Evolutionary conservation across 768 basidiomycete genomes (phyloP).

Genomic region (Crepidotus variabilis): DNA sequence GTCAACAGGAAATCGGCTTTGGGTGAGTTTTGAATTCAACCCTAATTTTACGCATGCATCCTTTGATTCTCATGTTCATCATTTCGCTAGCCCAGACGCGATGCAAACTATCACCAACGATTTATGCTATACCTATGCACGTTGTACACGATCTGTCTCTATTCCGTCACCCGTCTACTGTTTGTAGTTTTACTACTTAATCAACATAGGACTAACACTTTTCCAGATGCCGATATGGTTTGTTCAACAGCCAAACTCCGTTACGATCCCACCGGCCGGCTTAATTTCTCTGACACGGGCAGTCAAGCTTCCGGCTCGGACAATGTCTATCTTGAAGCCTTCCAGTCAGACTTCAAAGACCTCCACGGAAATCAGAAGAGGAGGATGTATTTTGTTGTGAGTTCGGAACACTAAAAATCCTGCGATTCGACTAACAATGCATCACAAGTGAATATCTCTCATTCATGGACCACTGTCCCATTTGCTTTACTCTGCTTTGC

Average conservation of each 20-base stretch:
- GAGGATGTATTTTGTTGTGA: conserved; percentile 3
- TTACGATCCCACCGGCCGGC: conserved; percentile 4
- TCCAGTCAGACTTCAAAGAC: neutral
- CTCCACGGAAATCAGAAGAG: neutral
- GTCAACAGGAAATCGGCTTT: conserved; percentile 44
- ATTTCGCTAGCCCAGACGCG: conserved; percentile 61
- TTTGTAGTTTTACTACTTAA: conserved; percentile 26
- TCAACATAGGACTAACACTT: no score
- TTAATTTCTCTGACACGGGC: neutral
- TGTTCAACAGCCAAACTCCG: conserved; percentile 15
- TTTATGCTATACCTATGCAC: conserved; percentile 74
- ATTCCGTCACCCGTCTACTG: conserved; percentile 82
- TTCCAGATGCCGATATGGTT: conserved; percentile 67
- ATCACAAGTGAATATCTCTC: no score
- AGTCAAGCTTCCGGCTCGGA: neutral
- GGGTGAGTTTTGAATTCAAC: conserved; percentile 32
- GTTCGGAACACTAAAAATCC: neutral
- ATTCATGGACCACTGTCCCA: no score
- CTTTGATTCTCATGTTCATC: no score
- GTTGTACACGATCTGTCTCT: conserved; percentile 74
- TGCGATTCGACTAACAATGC: neutral
- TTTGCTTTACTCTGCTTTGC: no score
- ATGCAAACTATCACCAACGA: conserved; percentile 66
- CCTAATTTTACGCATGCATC: no score
- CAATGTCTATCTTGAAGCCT: neutral